These are phyloP conservation scores for Monosiga brevicollis DNA, from an alignment of 78 protist genomes.

Conservation along the genomic window DNA sequence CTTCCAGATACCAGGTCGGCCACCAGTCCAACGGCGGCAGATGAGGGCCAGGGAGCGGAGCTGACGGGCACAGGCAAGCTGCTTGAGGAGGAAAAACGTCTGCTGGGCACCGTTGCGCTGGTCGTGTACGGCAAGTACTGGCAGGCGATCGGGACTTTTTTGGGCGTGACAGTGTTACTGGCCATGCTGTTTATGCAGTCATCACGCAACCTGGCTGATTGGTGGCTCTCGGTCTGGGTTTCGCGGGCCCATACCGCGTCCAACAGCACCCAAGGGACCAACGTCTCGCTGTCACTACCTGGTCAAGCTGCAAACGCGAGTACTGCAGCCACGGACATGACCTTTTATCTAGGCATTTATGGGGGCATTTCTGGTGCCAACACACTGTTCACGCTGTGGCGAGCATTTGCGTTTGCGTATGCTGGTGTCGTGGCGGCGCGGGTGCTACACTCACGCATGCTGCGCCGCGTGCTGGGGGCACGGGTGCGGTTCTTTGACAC, in stretches of 20 bases:
- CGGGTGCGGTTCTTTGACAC: constrained; percentile 92
- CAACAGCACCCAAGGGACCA: too few relatives aligned
- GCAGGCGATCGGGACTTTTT: not conserved
- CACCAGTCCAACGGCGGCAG: not conserved
- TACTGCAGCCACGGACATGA: not conserved
- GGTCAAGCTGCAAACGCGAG: not conserved
- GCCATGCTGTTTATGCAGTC: constrained; percentile 1
- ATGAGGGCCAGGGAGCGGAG: not conserved
- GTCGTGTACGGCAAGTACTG: not conserved
- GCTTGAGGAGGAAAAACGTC: not conserved
- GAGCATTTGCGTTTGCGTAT: not conserved
- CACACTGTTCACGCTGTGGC: not conserved
- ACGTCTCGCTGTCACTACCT: too few relatives aligned
- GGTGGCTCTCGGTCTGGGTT: constrained; percentile 13
- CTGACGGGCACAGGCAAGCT: not conserved
- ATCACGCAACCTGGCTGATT: not conserved
- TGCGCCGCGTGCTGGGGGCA: constrained; percentile 17
- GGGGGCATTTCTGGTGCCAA: not conserved
- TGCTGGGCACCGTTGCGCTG: not conserved
- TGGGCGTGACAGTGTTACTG: not conserved
- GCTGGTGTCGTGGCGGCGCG: not conserved
- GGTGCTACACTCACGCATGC: not conserved
- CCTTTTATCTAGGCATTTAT: not conserved
- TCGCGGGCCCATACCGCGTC: not conserved
- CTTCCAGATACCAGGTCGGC: not conserved